phyloP scores from a whole-genome alignment of 306 rosid genomes.

The Parietaria judaica region DNA sequence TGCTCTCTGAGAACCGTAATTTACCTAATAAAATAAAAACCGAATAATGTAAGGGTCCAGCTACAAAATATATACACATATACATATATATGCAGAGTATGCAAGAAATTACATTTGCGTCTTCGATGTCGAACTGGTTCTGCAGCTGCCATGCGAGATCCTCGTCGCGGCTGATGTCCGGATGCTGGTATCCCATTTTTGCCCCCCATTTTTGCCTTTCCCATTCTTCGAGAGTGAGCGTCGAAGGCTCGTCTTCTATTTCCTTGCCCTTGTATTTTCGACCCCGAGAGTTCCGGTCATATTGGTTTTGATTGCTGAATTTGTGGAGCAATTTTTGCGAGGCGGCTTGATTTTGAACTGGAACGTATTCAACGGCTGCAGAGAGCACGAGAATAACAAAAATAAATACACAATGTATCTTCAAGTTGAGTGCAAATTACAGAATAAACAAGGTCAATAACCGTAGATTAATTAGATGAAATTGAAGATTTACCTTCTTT shows the following conservation, averaged over 20 bases:
- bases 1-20: constrained; percentile 23
- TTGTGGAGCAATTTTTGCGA: constrained; percentile 83
- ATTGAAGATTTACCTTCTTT: constrained; percentile 60
- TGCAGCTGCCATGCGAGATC: constrained; percentile 85
- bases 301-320: constrained; percentile 44
- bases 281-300: constrained; percentile 30
- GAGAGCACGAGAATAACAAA: neutral
- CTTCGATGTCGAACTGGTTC: constrained; percentile 58
- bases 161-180: constrained; percentile 40
- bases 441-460: neutral
- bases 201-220: constrained; percentile 51
- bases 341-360: constrained; percentile 91
- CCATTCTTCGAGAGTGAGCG: constrained; percentile 64
- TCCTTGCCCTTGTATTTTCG: constrained; percentile 52
- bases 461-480: too few relatives aligned
- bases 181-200: constrained; percentile 20
- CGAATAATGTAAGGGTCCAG: neutral
- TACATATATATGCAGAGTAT: neutral
- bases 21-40: constrained; percentile 38
- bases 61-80: neutral
- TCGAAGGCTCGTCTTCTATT: constrained; percentile 45
- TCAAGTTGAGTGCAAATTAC: too few relatives aligned
- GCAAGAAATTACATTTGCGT: constrained; percentile 35
- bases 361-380: constrained; percentile 67
- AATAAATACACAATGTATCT: neutral